Conservation (phyloP, 1,139 yeast species). For the Candida pseudoviswanathii region DNA sequence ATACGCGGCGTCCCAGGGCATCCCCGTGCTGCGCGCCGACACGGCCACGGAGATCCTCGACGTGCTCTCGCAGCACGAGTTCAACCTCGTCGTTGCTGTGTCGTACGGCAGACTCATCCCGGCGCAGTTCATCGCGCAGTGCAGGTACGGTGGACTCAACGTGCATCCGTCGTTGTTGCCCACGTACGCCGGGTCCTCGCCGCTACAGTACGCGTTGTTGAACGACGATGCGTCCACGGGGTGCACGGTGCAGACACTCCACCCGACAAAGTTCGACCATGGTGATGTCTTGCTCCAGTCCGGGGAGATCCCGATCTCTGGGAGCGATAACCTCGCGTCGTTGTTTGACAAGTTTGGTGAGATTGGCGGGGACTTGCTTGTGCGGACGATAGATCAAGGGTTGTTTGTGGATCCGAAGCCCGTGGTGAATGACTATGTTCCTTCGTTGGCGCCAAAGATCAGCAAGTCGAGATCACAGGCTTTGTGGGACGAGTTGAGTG, state of each 20-base stretch:
- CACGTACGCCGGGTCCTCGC: slow-evolving; percentile 83
- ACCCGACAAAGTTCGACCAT: slow-evolving; percentile 81
- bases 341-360: slow-evolving; percentile 54
- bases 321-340: slow-evolving; percentile 43
- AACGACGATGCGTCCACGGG: slow-evolving; percentile 70
- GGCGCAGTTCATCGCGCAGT: slow-evolving; percentile 43
- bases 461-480: slow-evolving; percentile 41
- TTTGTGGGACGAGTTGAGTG: slow-evolving; percentile 43
- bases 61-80: slow-evolving; percentile 26
- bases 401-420: slow-evolving; percentile 16
- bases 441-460: slow-evolving; percentile 63
- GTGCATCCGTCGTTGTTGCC: slow-evolving; percentile 95
- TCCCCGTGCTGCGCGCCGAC: slow-evolving; percentile 62
- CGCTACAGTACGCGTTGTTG: slow-evolving; percentile 77
- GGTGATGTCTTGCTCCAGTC: slow-evolving; percentile 75
- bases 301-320: slow-evolving; percentile 34
- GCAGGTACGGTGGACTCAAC: slow-evolving; percentile 73
- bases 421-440: slow-evolving; percentile 26
- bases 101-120: slow-evolving; percentile 89
- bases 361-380: slow-evolving; percentile 62
- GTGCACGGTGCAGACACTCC: slow-evolving; percentile 85
- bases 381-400: slow-evolving; percentile 39
- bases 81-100: slow-evolving; percentile 79
- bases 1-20: slow-evolving; percentile 33
- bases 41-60: slow-evolving; percentile 51